Evolutionary conservation across 352 stramenopile genomes (phyloP).

Genomic region (Pythium oligandrum): DNA sequence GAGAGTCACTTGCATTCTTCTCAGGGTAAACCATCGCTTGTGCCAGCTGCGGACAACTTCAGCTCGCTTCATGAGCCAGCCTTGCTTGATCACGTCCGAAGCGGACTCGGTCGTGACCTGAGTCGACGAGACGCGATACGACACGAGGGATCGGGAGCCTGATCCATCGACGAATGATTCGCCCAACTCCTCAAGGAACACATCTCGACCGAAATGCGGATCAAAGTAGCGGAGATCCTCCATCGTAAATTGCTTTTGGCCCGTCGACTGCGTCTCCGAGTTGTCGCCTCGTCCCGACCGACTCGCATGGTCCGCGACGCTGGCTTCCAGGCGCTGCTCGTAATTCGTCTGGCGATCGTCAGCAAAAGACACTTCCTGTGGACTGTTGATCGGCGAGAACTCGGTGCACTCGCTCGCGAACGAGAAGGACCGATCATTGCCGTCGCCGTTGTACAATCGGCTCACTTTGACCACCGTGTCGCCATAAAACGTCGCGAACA

Average conservation of each 20-base stretch:
- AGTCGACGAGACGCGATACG: conserved; percentile 64
- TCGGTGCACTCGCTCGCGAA: conserved; percentile 49
- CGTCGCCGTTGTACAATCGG: conserved; percentile 40
- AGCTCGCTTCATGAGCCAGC: conserved; percentile 76
- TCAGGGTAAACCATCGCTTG: conserved; percentile 78
- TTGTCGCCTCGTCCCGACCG: conserved; percentile 22
- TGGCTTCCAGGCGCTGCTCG: conserved; percentile 65
- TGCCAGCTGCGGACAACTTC: conserved; percentile 76
- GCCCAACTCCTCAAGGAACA: conserved; percentile 69
- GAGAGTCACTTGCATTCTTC: conserved; percentile 37
- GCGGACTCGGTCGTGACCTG: conserved; percentile 41
- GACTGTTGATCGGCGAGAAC: conserved; percentile 25
- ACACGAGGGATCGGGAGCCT: conserved; percentile 52
- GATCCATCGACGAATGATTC: conserved; percentile 56
- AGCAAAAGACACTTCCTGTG: conserved; percentile 13
- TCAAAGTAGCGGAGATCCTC: conserved; percentile 61
- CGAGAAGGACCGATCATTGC: conserved; percentile 64
- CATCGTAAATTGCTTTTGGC: conserved; percentile 41
- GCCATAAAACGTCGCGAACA: conserved; percentile 24
- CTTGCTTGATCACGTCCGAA: conserved; percentile 48
- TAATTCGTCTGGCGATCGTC: conserved; percentile 26
- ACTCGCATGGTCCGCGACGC: conserved; percentile 44
- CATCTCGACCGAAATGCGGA: conserved; percentile 56
- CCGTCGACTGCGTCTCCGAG: too few species aligned
- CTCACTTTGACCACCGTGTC: conserved; percentile 22